Evolutionary conservation across 805 yeast species (phyloP).

Genomic region (Metschnikowia continentalis): DNA sequence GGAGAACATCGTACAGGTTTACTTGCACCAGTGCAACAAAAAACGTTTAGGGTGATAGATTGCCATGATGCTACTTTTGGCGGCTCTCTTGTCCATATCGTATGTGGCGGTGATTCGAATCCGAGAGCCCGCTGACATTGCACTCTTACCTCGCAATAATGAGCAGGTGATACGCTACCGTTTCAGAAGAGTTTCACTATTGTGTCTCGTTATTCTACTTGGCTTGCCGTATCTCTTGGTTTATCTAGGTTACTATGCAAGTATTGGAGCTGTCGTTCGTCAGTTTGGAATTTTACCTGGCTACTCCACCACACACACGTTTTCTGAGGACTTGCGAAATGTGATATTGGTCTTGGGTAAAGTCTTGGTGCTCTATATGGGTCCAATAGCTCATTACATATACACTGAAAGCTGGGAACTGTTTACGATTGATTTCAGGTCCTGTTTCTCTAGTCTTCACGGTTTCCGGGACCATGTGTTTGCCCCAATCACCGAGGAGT

Average conservation of each 20-base stretch:
- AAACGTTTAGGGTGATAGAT: too few relatives aligned
- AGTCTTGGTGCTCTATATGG: conserved; percentile 18
- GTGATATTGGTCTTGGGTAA: conserved; percentile 9
- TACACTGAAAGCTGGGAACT: conserved; percentile 1
- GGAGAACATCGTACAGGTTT: background rate
- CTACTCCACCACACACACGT: conserved; percentile 11
- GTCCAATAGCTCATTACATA: conserved; percentile 18
- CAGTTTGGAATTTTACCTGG: conserved; percentile 38
- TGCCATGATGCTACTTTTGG: conserved; percentile 9
- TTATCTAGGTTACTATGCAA: background rate
- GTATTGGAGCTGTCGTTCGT: conserved; percentile 8
- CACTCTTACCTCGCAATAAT: conserved; percentile 37
- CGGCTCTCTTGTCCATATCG: conserved; percentile 36
- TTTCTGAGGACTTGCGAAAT: conserved; percentile 13
- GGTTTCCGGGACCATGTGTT: conserved; percentile 56
- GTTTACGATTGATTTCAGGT: conserved; percentile 16
- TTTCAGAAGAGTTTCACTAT: conserved; percentile 29
- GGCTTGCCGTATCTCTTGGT: conserved; percentile 26
- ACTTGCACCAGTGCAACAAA: background rate
- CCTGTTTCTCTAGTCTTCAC: conserved; percentile 25
- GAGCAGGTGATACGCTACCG: conserved; percentile 40
- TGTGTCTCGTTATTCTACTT: conserved; percentile 28
- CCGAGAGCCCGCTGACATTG: conserved; percentile 20
- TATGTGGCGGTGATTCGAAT: conserved; percentile 45
- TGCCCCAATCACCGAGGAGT: conserved; percentile 79